phyloP scores from a whole-genome alignment of 176 grass and related monocot genomes.

The Triticum aestivum region DNA sequence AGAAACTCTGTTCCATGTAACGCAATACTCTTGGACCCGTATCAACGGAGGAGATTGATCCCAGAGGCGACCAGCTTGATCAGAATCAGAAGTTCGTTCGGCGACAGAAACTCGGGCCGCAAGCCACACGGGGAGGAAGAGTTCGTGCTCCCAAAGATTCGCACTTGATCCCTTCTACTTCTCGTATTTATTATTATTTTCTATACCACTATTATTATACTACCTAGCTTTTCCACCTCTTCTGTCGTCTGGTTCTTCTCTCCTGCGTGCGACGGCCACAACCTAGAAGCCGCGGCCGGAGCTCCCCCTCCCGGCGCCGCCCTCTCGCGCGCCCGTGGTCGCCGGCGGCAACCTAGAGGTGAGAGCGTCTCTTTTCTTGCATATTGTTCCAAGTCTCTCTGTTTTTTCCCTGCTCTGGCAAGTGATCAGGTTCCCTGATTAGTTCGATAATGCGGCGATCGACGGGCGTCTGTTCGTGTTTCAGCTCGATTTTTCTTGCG shows the following conservation, averaged over 20 bases:
- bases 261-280: not conserved
- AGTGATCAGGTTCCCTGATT: not conserved
- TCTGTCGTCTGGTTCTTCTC: not conserved
- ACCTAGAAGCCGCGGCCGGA: slow-evolving; percentile 2
- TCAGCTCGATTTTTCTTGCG: too few species aligned
- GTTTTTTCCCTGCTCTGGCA: not conserved
- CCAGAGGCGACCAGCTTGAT: not conserved
- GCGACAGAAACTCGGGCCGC: not conserved
- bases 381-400: not conserved
- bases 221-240: not conserved
- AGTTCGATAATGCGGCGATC: not conserved
- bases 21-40: not conserved
- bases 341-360: slow-evolving; percentile 6
- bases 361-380: not conserved
- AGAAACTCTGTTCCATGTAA: not conserved
- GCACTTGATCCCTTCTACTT: not conserved
- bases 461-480: too few species aligned
- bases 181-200: not conserved
- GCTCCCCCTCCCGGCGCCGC: not conserved
- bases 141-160: slow-evolving; percentile 43
- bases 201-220: not conserved
- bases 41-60: not conserved
- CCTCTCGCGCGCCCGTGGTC: not conserved
- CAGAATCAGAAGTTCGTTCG: not conserved
- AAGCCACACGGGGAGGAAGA: slow-evolving; percentile 7